phyloP scores from a whole-genome alignment of 257 asterid species.

The Solanum chilense region DNA sequence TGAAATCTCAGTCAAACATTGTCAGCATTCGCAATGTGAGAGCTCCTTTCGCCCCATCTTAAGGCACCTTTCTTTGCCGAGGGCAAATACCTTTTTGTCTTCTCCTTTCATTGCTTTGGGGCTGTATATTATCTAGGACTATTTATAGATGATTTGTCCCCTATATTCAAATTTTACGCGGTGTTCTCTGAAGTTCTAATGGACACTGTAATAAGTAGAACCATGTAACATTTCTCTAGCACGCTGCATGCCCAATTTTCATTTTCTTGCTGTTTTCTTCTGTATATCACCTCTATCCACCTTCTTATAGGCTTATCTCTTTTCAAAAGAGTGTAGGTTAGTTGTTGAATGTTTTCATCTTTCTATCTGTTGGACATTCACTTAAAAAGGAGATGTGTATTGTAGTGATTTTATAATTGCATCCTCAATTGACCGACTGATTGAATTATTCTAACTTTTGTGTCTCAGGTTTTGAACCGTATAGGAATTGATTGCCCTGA shows the following conservation, averaged over 20 bases:
- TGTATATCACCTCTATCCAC: background rate
- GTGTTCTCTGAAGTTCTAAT: background rate
- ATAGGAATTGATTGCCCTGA: slow-evolving; percentile 58
- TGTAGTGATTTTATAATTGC: background rate
- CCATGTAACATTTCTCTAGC: background rate
- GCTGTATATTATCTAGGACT: background rate
- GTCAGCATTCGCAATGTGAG: slow-evolving; percentile 62
- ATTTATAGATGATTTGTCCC: background rate
- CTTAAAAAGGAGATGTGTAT: background rate
- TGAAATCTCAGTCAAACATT: slow-evolving; percentile 71
- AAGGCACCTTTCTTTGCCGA: background rate
- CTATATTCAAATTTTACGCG: background rate
- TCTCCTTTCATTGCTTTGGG: background rate
- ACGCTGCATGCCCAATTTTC: background rate
- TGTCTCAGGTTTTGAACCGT: slow-evolving; percentile 42
- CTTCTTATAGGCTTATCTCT: background rate
- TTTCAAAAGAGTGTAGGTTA: background rate
- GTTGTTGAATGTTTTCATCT: background rate
- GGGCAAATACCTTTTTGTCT: background rate
- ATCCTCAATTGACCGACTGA: background rate
- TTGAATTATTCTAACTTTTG: background rate
- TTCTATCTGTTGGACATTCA: background rate
- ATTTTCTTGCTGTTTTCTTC: background rate
- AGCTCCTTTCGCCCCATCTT: background rate
- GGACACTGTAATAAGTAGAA: background rate